A percentile compares a stretch with the other conserved stretches of the same genome.
These are phyloP conservation scores for Wallacemonas rigidus DNA, from an alignment of 208 protist genomes.

Conservation along the genomic window DNA sequence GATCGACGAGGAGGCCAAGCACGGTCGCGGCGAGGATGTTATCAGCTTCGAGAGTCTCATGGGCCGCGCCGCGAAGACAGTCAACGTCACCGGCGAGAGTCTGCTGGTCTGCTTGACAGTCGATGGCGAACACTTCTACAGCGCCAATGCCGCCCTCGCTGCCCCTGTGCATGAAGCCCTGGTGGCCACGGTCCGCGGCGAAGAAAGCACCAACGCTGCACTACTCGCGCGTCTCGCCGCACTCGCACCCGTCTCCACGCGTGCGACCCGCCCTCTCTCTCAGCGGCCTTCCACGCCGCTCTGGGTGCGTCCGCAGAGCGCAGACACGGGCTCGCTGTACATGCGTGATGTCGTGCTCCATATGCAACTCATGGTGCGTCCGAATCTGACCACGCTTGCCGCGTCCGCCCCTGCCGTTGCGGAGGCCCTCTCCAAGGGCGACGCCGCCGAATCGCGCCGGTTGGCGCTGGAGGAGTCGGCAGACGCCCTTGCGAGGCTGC, in stretches of 20 bases:
- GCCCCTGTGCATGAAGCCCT: slow-evolving; percentile 7
- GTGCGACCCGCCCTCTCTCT: slow-evolving; percentile 10
- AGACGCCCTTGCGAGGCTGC: slow-evolving; percentile 31
- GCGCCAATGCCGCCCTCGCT: slow-evolving; percentile 38
- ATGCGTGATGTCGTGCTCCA: slow-evolving; percentile 19
- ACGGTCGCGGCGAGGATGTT: slow-evolving; percentile 20
- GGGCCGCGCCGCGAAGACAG: slow-evolving; percentile 18
- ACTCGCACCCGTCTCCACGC: neutral
- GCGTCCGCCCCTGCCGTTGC: neutral
- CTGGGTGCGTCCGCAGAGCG: slow-evolving; percentile 6
- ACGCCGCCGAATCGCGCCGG: neutral
- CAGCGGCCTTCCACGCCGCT: slow-evolving; percentile 9
- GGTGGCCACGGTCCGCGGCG: slow-evolving; percentile 18
- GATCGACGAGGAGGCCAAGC: neutral
- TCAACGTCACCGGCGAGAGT: slow-evolving; percentile 34
- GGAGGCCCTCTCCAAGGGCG: slow-evolving; percentile 3
- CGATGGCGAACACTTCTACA: slow-evolving; percentile 70
- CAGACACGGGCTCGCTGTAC: neutral
- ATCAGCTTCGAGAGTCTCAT: slow-evolving; percentile 17
- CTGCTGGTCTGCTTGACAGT: slow-evolving; percentile 57
- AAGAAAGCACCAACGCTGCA: neutral
- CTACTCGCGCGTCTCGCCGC: neutral
- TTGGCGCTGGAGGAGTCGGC: slow-evolving; percentile 21
- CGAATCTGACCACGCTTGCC: slow-evolving; percentile 12
- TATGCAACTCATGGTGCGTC: slow-evolving; percentile 18